These are phyloP conservation scores for Penicillium janthinellum DNA, from an alignment of 2,329 filamentous ascomycete genomes.

Conservation along the genomic window DNA sequence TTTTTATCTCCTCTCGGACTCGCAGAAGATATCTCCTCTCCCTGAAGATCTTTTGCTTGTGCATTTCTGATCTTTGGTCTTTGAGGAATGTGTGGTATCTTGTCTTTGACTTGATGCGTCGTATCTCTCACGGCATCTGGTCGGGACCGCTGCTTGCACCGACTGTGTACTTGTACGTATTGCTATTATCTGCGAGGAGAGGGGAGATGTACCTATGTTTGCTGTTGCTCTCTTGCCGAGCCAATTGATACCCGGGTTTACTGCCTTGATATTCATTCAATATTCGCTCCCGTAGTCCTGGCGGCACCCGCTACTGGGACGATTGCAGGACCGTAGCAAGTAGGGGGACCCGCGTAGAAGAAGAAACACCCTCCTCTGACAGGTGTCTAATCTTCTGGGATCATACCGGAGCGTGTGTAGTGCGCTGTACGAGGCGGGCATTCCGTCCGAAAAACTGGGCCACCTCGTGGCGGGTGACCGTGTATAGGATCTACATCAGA, in stretches of 20 bases:
- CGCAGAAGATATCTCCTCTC: neutral
- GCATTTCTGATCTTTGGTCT: slow-evolving; percentile 7
- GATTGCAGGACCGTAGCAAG: too few relatives aligned
- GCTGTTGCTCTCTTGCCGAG: slow-evolving; percentile 10
- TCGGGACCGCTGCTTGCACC: neutral
- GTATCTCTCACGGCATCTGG: neutral
- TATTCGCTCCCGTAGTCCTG: neutral
- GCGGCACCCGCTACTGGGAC: too few relatives aligned
- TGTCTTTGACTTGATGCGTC: neutral
- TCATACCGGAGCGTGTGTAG: too few relatives aligned
- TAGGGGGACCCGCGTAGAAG: too few relatives aligned
- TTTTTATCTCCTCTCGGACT: neutral
- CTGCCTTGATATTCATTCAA: neutral
- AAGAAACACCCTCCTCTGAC: too few relatives aligned
- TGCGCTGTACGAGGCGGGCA: slow-evolving; percentile 25
- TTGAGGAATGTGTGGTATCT: neutral
- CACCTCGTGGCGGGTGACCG: slow-evolving; percentile 53
- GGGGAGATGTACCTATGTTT: slow-evolving; percentile 11
- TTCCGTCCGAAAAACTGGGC: slow-evolving; percentile 50
- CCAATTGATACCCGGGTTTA: slow-evolving; percentile 22
- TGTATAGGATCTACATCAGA: slow-evolving; percentile 50
- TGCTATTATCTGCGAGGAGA: slow-evolving; percentile 8
- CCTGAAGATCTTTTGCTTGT: slow-evolving; percentile 1
- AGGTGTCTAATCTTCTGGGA: too few relatives aligned
- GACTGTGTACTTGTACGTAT: slow-evolving; percentile 22